These are phyloP conservation scores for Cytospora piceicola DNA, from an alignment of 2,329 filamentous ascomycete genomes.

Conservation along the genomic window DNA sequence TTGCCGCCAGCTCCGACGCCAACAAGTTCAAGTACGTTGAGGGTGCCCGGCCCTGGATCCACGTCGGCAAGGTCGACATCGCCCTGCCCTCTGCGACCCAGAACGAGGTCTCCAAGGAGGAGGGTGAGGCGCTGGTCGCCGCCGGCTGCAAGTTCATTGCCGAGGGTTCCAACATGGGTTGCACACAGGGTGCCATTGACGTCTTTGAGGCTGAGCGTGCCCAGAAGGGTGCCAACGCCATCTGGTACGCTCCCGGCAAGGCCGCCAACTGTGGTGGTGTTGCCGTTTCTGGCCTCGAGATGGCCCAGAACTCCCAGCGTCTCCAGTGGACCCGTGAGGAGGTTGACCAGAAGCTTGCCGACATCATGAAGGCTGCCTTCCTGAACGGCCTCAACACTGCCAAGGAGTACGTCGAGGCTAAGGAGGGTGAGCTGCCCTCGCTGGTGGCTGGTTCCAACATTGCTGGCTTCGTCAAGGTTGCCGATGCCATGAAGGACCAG, in stretches of 20 bases:
- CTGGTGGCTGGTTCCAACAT: constrained; percentile 96
- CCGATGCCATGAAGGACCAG: constrained; percentile 90
- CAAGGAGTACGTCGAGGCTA: constrained; percentile 79
- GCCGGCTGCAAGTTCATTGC: constrained; percentile 84
- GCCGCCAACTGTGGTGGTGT: constrained; percentile 97
- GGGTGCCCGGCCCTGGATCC: constrained; percentile 87
- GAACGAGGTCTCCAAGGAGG: constrained; percentile 93
- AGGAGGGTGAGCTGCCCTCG: constrained; percentile 83
- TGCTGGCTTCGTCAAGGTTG: constrained; percentile 97
- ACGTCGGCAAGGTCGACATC: constrained; percentile 87
- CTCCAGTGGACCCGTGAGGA: constrained; percentile 86
- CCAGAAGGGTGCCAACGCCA: constrained; percentile 67
- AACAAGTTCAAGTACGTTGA: constrained; percentile 79
- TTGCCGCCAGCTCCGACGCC: constrained; percentile 53
- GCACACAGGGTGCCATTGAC: constrained; percentile 93
- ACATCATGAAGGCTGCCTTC: constrained; percentile 95
- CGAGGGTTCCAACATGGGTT: constrained; percentile 99
- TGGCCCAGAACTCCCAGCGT: constrained; percentile 93
- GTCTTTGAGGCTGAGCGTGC: constrained; percentile 81
- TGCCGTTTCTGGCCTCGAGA: constrained; percentile 95
- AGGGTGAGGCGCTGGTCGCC: constrained; percentile 80
- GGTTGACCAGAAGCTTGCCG: constrained; percentile 88
- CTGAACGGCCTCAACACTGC: constrained; percentile 86
- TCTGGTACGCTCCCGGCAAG: constrained; percentile 98
- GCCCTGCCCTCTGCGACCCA: constrained; percentile 93